Percentiles rank a stretch among this genome's conserved stretches.
Conservation (phyloP, 805 yeast genomes). For the Hanseniaspora valbyensis region DNA sequence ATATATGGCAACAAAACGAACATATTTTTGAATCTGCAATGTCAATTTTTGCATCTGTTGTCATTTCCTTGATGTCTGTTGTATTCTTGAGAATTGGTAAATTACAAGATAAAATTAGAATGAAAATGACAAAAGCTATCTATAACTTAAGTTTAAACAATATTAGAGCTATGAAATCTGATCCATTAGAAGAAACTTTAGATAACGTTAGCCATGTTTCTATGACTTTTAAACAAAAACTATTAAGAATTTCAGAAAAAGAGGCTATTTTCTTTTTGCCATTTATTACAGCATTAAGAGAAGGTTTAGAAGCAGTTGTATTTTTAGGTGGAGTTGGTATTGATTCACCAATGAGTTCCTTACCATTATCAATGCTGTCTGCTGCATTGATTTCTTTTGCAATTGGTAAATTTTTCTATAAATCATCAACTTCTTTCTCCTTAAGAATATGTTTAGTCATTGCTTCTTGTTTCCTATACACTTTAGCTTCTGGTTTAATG, state of each 20-base stretch:
- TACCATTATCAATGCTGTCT: constrained; percentile 49
- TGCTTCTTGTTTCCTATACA: constrained; percentile 69
- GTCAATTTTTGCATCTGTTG: constrained; percentile 62
- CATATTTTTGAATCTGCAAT: constrained; percentile 82
- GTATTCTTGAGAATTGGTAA: constrained; percentile 71
- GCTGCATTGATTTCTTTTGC: constrained; percentile 51
- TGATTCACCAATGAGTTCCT: constrained; percentile 52
- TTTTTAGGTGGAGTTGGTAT: constrained; percentile 83
- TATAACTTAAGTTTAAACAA: constrained; percentile 18
- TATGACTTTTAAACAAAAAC: constrained; percentile 19
- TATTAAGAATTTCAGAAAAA: constrained; percentile 37
- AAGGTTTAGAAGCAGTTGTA: constrained; percentile 85
- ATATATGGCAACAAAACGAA: constrained; percentile 79
- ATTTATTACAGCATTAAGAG: constrained; percentile 74
- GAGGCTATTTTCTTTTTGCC: constrained; percentile 71
- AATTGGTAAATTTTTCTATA: constrained; percentile 59
- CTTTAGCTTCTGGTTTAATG: constrained; percentile 78
- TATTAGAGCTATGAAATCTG: constrained; percentile 23
- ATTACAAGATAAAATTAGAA: constrained; percentile 71
- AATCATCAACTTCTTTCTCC: constrained; percentile 68
- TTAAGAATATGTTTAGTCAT: constrained; percentile 61
- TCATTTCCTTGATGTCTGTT: constrained; percentile 79
- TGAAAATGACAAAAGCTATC: constrained; percentile 41
- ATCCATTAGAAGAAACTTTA: constrained; percentile 15
- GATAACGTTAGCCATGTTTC: constrained; percentile 17